These are phyloP conservation scores for Telfairia occidentalis DNA, from an alignment of 331 rosid genomes.

Conservation along the genomic window DNA sequence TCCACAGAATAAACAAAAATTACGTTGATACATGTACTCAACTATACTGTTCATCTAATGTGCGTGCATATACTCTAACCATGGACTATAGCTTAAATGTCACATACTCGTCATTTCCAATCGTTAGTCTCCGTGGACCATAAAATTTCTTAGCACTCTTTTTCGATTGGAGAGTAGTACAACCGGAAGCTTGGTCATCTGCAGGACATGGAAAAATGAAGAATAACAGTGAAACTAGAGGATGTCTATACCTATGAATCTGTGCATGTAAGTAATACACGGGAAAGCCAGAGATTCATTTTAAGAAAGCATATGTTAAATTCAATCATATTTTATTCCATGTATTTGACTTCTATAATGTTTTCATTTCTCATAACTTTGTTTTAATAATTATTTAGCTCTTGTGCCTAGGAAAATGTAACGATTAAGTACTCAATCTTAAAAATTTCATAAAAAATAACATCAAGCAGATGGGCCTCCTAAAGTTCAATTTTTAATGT, in stretches of 20 bases:
- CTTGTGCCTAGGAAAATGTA: not conserved
- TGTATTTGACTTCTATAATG: not conserved
- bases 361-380: not conserved
- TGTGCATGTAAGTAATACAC: not conserved
- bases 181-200: constrained; percentile 49
- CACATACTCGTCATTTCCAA: constrained; percentile 90
- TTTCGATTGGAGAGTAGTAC: constrained; percentile 32
- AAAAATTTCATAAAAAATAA: not conserved
- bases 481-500: not conserved
- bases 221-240: not conserved
- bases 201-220: constrained; percentile 13
- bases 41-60: not conserved
- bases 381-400: not conserved
- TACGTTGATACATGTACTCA: not conserved
- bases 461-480: not conserved
- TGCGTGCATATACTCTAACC: not conserved
- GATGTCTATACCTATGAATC: not conserved
- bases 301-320: not conserved
- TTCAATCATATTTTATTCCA: not conserved
- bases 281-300: not conserved
- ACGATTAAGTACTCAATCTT: not conserved
- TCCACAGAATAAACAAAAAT: not conserved
- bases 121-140: constrained; percentile 74
- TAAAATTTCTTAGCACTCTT: constrained; percentile 51
- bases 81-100: not conserved